Conservation (phyloP, 2,329 filamentous ascomycete species). For the Diaporthe humulicola region DNA sequence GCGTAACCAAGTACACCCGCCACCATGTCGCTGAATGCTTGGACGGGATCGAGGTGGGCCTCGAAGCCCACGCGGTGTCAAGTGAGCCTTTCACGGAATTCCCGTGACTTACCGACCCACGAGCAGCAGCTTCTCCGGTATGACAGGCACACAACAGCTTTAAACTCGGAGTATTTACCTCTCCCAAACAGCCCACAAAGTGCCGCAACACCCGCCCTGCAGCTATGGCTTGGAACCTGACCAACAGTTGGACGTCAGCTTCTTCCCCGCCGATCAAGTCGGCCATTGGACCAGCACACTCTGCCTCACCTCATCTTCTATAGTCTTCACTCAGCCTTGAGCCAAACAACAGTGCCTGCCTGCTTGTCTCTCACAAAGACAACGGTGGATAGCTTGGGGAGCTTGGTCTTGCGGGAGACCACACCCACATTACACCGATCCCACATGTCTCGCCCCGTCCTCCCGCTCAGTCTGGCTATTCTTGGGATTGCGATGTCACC, state of each 20-base stretch:
- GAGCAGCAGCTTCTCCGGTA: constrained; percentile 30
- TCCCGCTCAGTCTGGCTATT: constrained; percentile 13
- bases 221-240: constrained; percentile 21
- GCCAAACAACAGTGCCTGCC: not conserved
- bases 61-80: not conserved
- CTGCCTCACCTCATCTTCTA: not conserved
- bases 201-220: constrained; percentile 26
- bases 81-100: constrained; percentile 10
- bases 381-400: not conserved
- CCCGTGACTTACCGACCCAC: constrained; percentile 10
- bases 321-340: not conserved
- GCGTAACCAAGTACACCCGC: constrained; percentile 4
- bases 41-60: not conserved
- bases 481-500: not conserved
- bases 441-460: not conserved
- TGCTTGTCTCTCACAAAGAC: not conserved
- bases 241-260: constrained; percentile 23
- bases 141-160: constrained; percentile 22
- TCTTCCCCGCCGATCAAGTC: constrained; percentile 1
- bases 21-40: not conserved
- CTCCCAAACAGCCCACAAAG: not conserved
- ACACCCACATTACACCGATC: not conserved
- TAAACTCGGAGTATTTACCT: constrained; percentile 21
- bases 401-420: not conserved
- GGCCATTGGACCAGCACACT: not conserved